Base-by-base conservation (phyloP, 1,139 yeast species). In the Debaryomycetaceae sp. region DNA sequence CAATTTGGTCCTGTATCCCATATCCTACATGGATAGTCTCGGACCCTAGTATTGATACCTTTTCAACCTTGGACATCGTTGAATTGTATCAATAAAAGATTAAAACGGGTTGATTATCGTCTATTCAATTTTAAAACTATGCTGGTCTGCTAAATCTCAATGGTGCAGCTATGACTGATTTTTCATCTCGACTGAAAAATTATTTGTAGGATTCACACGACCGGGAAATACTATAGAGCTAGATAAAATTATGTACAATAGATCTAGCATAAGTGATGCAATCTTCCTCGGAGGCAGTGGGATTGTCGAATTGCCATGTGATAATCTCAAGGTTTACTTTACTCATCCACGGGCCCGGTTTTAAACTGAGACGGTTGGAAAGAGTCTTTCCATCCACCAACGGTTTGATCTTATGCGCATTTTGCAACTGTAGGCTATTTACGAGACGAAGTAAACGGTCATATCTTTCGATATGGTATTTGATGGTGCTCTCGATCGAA, bases 1-100 rank as follows among this genome's bases (percentile, higher is more conserved):
- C 89, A 49, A 93, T 84, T 60, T 89, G 95, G 51, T 76, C 75
- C 53, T 81, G 84, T 54, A 91, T 83, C 46, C 84, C 80, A 71
- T 85, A 89, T 35, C 99, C 99, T 50, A 95, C 89, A 65, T 88
- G 96, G 66, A 95, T 90, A 47, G 86, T 76, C 46, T 91, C 93
- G 52, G 80, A 68, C 33, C 97, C 97, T 60, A 95, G 78, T 58
- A 89, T 86, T 47, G 81, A 68, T 45, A 86, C 88, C 62, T 80
- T 84, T 51, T 77, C 65, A 38, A 73, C 69, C 38, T 55, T 45
- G 42, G 61, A 52, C 72, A 67, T 68, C 17, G 39, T 22, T 38
- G 40, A 27, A 27, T 27, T 27, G 11, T 27, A 27, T 27, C 31
- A 27, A 27, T 27, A 27, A 8, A 11, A 11, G 8, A 27, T 11